phyloP scores from a whole-genome alignment of 768 basidiomycete genomes.

The Boletus huronensis region DNA sequence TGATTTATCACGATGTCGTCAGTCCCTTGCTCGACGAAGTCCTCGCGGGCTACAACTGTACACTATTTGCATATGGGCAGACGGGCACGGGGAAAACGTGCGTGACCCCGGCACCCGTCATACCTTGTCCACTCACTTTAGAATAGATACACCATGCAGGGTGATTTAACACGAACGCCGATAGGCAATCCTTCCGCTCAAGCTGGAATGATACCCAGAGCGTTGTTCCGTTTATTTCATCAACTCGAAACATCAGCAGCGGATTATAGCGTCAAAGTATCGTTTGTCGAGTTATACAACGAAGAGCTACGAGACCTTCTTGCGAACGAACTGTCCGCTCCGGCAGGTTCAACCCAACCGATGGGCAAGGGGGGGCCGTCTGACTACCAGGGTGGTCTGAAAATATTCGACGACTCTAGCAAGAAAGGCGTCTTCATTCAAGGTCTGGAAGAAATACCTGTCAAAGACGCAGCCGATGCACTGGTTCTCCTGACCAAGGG shows the following conservation, averaged over 20 bases:
- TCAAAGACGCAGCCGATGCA: conserved; percentile 80
- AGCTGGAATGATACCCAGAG: conserved; percentile 96
- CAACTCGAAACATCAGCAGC: conserved; percentile 70
- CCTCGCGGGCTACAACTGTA: conserved; percentile 95
- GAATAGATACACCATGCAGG: conserved; percentile 92
- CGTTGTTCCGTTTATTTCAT: conserved; percentile 86
- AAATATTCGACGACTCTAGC: conserved; percentile 88
- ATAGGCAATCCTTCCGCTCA: conserved; percentile 84
- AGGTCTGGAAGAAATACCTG: conserved; percentile 86
- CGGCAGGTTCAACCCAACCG: conserved; percentile 64
- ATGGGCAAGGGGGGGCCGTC: conserved; percentile 63
- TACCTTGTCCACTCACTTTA: conserved; percentile 10
- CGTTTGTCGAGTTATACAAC: conserved; percentile 95
- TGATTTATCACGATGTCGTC: conserved; percentile 93
- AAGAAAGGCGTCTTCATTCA: conserved; percentile 92
- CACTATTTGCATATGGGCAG: conserved; percentile 96
- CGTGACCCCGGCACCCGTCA: conserved; percentile 30
- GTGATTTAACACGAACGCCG: conserved; percentile 78
- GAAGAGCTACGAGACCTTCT: conserved; percentile 96
- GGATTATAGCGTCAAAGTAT: conserved; percentile 92
- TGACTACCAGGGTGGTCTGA: conserved; percentile 60
- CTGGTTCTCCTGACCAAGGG: conserved; percentile 84
- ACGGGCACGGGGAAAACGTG: conserved; percentile 99
- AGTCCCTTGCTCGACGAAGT: conserved; percentile 91
- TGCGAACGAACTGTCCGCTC: conserved; percentile 69